Conservation (phyloP, 1,284 basidiomycete genomes). For the Inonotus hispidus region DNA sequence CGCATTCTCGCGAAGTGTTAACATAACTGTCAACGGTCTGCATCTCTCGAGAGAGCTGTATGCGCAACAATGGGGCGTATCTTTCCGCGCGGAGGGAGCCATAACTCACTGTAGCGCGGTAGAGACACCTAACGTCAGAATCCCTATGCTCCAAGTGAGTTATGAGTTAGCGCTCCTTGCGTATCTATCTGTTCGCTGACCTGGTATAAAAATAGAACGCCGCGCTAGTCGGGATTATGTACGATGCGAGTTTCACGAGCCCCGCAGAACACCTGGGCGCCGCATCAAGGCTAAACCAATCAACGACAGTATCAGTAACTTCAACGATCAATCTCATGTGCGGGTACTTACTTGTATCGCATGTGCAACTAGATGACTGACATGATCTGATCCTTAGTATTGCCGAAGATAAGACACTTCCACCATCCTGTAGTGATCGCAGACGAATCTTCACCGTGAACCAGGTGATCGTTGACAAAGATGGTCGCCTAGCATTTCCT, state of each 20-base stretch:
- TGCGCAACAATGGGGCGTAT: slow-evolving; percentile 15
- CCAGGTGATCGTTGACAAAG: slow-evolving; percentile 14
- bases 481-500: slow-evolving; percentile 9
- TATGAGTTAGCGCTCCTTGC: not conserved
- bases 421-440: slow-evolving; percentile 1
- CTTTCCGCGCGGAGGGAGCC: not conserved
- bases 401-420: slow-evolving; percentile 16
- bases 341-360: not conserved
- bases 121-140: slow-evolving; percentile 13
- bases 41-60: slow-evolving; percentile 14
- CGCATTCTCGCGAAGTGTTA: slow-evolving; percentile 5
- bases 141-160: slow-evolving; percentile 14
- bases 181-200: not conserved
- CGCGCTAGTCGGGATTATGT: slow-evolving; percentile 13
- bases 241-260: slow-evolving; percentile 2
- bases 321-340: slow-evolving; percentile 15
- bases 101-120: slow-evolving; percentile 3
- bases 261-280: slow-evolving; percentile 1
- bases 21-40: slow-evolving; percentile 15
- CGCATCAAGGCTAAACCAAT: not conserved
- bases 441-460: slow-evolving; percentile 14
- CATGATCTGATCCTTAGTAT: not conserved
- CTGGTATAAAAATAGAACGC: slow-evolving; percentile 8
- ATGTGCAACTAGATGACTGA: not conserved
- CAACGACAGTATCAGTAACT: not conserved